A percentile compares a stretch with the other conserved stretches of the same genome.
These are phyloP conservation scores for Colletotrichum cuscutae DNA, from an alignment of 2,329 filamentous ascomycete species.

Conservation along the genomic window DNA sequence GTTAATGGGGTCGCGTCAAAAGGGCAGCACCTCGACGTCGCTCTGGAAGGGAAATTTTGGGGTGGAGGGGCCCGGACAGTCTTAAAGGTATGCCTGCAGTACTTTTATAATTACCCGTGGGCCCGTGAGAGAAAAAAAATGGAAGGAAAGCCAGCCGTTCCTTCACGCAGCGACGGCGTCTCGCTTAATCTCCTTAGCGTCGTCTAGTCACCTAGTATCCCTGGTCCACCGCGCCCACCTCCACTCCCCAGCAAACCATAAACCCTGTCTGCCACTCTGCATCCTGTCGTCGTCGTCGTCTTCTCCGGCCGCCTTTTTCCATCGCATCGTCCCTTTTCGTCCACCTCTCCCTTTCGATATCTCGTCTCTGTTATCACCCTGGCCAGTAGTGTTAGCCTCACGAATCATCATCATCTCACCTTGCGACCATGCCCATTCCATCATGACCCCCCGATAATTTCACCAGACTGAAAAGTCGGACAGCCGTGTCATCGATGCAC, in stretches of 20 bases:
- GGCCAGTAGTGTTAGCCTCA: background rate
- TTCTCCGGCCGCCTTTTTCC: constrained; percentile 5
- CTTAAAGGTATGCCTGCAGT: constrained; percentile 36
- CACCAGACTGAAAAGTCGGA: background rate
- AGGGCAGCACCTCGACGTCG: constrained; percentile 32
- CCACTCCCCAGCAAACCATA: constrained; percentile 35
- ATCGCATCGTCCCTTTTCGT: constrained; percentile 21
- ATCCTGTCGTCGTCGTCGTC: constrained; percentile 18
- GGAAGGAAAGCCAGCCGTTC: constrained; percentile 36
- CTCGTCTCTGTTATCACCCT: background rate
- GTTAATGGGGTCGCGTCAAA: constrained; percentile 26
- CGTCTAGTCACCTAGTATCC: constrained; percentile 33
- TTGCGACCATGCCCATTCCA: background rate
- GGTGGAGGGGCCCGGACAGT: constrained; percentile 35
- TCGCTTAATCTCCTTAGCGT: constrained; percentile 36
- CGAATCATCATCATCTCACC: background rate
- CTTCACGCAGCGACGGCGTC: constrained; percentile 35
- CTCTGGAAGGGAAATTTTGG: constrained; percentile 36
- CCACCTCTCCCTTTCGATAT: constrained; percentile 10
- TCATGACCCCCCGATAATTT: background rate
- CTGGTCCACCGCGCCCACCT: constrained; percentile 19
- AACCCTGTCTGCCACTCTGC: constrained; percentile 19
- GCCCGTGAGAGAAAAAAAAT: constrained; percentile 35
- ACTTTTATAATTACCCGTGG: constrained; percentile 37
- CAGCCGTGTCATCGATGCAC: background rate